phyloP scores from a whole-genome alignment of 768 basidiomycete genomes.

The Suillus plorans region DNA sequence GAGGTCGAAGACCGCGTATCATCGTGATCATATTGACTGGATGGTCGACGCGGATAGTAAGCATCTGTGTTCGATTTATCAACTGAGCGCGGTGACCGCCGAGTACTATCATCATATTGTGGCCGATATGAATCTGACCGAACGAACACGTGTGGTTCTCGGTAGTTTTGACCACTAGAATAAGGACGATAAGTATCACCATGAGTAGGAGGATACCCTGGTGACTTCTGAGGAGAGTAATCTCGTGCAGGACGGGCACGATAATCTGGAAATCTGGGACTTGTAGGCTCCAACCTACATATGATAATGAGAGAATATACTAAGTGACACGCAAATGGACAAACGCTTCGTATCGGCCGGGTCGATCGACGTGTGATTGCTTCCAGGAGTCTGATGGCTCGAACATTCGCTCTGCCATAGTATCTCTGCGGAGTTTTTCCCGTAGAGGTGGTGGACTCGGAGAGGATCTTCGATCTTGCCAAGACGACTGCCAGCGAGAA shows the following conservation, averaged over 20 bases:
- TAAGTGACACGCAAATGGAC: slow-evolving; percentile 27
- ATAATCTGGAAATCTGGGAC: slow-evolving; percentile 38
- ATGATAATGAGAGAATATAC: slow-evolving; percentile 16
- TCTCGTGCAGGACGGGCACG: slow-evolving; percentile 34
- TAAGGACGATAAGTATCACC: slow-evolving; percentile 55
- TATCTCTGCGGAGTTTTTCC: slow-evolving; percentile 36
- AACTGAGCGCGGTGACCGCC: slow-evolving; percentile 29
- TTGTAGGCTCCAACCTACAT: slow-evolving; percentile 25
- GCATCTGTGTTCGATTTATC: slow-evolving; percentile 29
- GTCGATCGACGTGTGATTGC: slow-evolving; percentile 50
- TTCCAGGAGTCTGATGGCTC: slow-evolving; percentile 77
- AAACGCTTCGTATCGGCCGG: slow-evolving; percentile 41
- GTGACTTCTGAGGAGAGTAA: slow-evolving; percentile 36
- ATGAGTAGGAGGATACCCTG: slow-evolving; percentile 31
- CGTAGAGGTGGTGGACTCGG: slow-evolving; percentile 34
- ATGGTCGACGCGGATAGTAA: slow-evolving; percentile 23
- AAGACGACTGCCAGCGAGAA: slow-evolving; percentile 40
- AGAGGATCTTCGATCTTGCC: slow-evolving; percentile 45
- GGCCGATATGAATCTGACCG: slow-evolving; percentile 55
- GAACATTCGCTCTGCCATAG: slow-evolving; percentile 55
- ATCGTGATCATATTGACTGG: slow-evolving; percentile 23
- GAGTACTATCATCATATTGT: slow-evolving; percentile 36
- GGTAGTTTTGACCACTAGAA: slow-evolving; percentile 32
- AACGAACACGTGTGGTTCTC: slow-evolving; percentile 38
- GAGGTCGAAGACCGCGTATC: slow-evolving; percentile 30